Percentiles rank a stretch among this genome's conserved stretches.
phyloP scores from a whole-genome alignment of 768 basidiomycete genomes.

The Tulasnella sp. region DNA sequence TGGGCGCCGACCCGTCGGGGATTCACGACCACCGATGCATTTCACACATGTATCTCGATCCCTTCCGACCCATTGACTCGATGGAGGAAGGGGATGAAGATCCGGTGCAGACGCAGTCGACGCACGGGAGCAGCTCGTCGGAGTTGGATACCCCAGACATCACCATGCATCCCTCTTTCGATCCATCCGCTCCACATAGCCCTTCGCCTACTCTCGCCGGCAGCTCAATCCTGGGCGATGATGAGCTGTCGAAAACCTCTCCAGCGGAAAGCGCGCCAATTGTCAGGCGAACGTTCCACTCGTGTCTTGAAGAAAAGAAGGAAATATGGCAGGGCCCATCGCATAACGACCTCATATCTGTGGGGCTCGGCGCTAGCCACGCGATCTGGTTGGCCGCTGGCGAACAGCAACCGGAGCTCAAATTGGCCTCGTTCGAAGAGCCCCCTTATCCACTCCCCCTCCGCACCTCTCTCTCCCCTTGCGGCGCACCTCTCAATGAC shows the following conservation, averaged over 20 bases:
- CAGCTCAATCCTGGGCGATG: neutral
- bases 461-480: neutral
- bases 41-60: conserved; percentile 14
- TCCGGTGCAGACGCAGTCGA: neutral
- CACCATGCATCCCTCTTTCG: neutral
- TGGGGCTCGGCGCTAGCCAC: conserved; percentile 11
- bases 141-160: neutral
- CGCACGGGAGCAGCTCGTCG: neutral
- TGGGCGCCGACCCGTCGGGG: conserved; percentile 10
- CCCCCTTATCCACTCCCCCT: neutral
- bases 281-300: conserved; percentile 12
- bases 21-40: conserved; percentile 11
- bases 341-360: conserved; percentile 15
- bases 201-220: neutral
- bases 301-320: conserved; percentile 9
- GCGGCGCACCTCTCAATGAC: neutral
- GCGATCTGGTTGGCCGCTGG: conserved; percentile 11
- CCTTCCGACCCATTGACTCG: neutral
- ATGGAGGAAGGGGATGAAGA: neutral
- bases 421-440: conserved; percentile 11
- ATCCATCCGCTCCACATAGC: neutral
- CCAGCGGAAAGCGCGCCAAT: neutral
- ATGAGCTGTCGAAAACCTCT: neutral
- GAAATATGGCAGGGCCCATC: conserved; percentile 15
- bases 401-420: conserved; percentile 7